Base-by-base conservation (phyloP, 2,329 filamentous ascomycete species). In the Colletotrichum echinochloae region DNA sequence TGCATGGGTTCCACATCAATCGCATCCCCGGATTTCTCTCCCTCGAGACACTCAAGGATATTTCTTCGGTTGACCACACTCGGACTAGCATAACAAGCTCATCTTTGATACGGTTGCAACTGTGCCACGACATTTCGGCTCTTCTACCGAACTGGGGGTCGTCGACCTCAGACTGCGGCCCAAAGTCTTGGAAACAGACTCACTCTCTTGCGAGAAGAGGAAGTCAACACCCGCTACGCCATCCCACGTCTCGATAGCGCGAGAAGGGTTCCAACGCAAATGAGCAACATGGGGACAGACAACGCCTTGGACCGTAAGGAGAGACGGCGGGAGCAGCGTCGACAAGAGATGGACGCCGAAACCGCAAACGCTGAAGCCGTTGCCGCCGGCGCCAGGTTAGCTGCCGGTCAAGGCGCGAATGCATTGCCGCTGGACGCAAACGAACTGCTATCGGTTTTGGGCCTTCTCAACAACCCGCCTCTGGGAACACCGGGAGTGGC, bases 1-100 rank as follows among this genome's bases (percentile, higher is more conserved):
- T 71, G 67, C 57, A 71, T 63, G 57, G 64, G 68, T 68, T 59
- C 68, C 64, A 23, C 68, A 33, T 26, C 37, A n/a, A 8, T 49
- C 33, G 6, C 28, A 61, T 30, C 46, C 26, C 33, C 23, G 18
- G 9, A 28, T 23, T 35, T 30, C 26, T 30, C 26, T n/a, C 18
- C 35, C 23, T 33, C 18, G 46, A 9, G n/a, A 59, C 23, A 35
- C 35, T 26, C 33, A 52, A 20, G 18, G 30, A 37, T 11, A 26
- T 60, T 57, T 4, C 55, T 23, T 59, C 35, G 51, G 30, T 54
- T 28, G 20, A 11, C 48, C 23, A 11, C 37, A 8, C n/a, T 26
- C 20, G 41, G 37, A n/a, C 37, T 28, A 33, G 18, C 33, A 54
- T 35, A 16, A 23, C 51, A 67, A 54, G 46, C 44, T 9, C 28